phyloP scores from a whole-genome alignment of 2,329 filamentous ascomycete genomes.

The Aspergillus tubingensis region DNA sequence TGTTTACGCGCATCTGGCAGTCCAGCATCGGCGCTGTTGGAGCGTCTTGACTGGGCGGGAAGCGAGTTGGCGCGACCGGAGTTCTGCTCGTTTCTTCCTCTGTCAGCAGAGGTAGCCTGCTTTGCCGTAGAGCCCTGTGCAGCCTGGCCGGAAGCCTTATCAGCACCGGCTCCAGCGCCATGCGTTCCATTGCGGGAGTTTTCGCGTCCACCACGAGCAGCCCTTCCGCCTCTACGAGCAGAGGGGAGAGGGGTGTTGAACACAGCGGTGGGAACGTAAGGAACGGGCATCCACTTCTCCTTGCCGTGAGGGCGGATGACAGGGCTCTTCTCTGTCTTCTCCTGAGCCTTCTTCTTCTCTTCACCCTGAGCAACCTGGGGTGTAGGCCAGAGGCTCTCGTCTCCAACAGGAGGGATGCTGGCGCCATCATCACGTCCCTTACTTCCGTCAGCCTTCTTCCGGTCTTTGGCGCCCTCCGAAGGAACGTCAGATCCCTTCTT shows the following conservation, averaged over 20 bases:
- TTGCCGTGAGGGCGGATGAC: constrained; percentile 64
- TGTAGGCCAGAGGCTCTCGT: constrained; percentile 85
- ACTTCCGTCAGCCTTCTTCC: constrained; percentile 41
- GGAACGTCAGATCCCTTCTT: constrained; percentile 41
- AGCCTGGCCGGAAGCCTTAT: constrained; percentile 37
- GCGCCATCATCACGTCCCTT: constrained; percentile 44
- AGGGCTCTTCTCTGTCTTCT: constrained; percentile 64
- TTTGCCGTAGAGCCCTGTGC: constrained; percentile 28
- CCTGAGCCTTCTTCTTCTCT: constrained; percentile 69
- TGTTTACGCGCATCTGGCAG: constrained; percentile 36
- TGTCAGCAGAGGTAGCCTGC: constrained; percentile 33
- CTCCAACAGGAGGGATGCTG: constrained; percentile 67
- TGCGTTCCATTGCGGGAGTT: constrained; percentile 48
- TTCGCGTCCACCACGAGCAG: constrained; percentile 58
- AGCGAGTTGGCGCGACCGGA: constrained; percentile 42
- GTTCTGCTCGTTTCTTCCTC: constrained; percentile 40
- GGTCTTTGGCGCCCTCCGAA: constrained; percentile 35
- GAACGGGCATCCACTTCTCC: constrained; percentile 81
- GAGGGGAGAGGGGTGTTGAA: constrained; percentile 77
- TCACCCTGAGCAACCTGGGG: constrained; percentile 77
- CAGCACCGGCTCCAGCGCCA: constrained; percentile 32
- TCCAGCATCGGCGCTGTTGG: constrained; percentile 37
- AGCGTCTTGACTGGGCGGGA: constrained; percentile 41
- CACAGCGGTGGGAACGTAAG: constrained; percentile 78
- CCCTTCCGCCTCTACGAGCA: constrained; percentile 56